Evolutionary conservation across 352 stramenopile species (phyloP).

Genomic region (Globisporangium nodosum): DNA sequence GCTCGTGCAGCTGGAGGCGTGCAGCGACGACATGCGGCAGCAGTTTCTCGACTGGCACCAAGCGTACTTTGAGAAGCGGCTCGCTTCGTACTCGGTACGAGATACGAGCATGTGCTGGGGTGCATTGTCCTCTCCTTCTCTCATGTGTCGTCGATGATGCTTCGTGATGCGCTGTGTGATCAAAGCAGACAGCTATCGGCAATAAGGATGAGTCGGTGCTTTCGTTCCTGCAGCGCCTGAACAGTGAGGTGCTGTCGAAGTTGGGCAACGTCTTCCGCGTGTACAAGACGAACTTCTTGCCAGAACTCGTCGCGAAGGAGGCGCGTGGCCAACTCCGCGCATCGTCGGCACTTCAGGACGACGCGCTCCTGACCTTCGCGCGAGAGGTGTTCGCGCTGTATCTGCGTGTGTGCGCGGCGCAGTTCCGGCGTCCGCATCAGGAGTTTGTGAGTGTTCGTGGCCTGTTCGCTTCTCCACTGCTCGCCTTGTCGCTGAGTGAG

Average conservation of each 20-base stretch:
- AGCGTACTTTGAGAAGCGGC: slow-evolving; percentile 49
- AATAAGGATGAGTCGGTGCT: slow-evolving; percentile 41
- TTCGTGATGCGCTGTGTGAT: neutral
- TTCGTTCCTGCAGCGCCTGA: slow-evolving; percentile 49
- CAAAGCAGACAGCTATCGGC: slow-evolving; percentile 2
- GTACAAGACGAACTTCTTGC: slow-evolving; percentile 63
- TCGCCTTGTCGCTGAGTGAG: neutral
- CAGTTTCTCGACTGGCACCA: slow-evolving; percentile 86
- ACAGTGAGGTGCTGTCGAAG: slow-evolving; percentile 40
- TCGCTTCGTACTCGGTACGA: slow-evolving; percentile 47
- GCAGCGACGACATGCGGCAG: slow-evolving; percentile 70
- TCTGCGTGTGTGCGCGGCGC: slow-evolving; percentile 33
- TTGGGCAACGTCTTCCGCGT: slow-evolving; percentile 54
- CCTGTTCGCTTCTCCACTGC: neutral
- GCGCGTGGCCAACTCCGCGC: slow-evolving; percentile 24
- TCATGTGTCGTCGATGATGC: too few relatives aligned
- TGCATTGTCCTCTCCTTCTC: neutral
- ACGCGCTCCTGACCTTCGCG: slow-evolving; percentile 65
- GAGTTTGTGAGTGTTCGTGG: slow-evolving; percentile 44
- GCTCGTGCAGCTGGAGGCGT: slow-evolving; percentile 58
- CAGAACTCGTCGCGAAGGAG: slow-evolving; percentile 35
- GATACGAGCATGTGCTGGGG: neutral
- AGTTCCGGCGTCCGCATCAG: slow-evolving; percentile 46
- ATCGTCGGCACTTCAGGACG: slow-evolving; percentile 46
- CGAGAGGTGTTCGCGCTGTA: slow-evolving; percentile 65